Evolutionary conservation across 2,329 filamentous ascomycete species (phyloP).

Genomic region (Calonectria naviculata): DNA sequence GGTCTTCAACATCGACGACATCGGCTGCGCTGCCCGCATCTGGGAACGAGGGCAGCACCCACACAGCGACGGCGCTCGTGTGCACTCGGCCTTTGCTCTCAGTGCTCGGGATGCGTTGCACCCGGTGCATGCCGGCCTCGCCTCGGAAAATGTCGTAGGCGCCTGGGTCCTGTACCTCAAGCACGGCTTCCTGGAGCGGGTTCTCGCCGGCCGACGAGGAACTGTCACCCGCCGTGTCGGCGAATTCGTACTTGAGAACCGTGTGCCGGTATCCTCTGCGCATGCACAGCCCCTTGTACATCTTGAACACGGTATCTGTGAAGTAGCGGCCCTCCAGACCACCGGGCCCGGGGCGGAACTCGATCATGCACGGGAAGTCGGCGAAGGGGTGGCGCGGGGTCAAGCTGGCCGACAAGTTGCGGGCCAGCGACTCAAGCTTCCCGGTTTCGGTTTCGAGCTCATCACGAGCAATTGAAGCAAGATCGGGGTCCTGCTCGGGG

Average conservation of each 20-base stretch:
- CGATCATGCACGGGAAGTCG: slow-evolving; percentile 87
- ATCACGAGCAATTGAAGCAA: slow-evolving; percentile 82
- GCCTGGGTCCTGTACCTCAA: slow-evolving; percentile 82
- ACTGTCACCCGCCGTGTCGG: slow-evolving; percentile 71
- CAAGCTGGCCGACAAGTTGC: slow-evolving; percentile 78
- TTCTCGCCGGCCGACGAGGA: slow-evolving; percentile 68
- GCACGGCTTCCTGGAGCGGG: slow-evolving; percentile 85
- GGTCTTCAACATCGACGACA: slow-evolving; percentile 78
- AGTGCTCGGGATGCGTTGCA: slow-evolving; percentile 92
- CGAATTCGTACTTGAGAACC: slow-evolving; percentile 83
- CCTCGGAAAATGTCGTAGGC: slow-evolving; percentile 85
- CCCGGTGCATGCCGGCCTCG: slow-evolving; percentile 94
- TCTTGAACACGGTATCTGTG: slow-evolving; percentile 85
- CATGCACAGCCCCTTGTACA: slow-evolving; percentile 87
- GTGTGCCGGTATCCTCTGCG: slow-evolving; percentile 73
- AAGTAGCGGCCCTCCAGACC: slow-evolving; percentile 94
- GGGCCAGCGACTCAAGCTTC: slow-evolving; percentile 71
- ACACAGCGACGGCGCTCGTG: slow-evolving; percentile 90
- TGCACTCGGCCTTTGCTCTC: slow-evolving; percentile 93
- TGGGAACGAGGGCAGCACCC: slow-evolving; percentile 89
- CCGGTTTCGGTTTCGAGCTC: slow-evolving; percentile 77
- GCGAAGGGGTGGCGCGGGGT: slow-evolving; percentile 93
- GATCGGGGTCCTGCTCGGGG: slow-evolving; percentile 70
- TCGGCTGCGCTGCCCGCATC: slow-evolving; percentile 58
- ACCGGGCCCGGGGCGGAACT: slow-evolving; percentile 91